Percentiles rank a stretch among this genome's conserved stretches.
Conservation (phyloP, 2,329 filamentous ascomycete species). For the Colletotrichum melonis region DNA sequence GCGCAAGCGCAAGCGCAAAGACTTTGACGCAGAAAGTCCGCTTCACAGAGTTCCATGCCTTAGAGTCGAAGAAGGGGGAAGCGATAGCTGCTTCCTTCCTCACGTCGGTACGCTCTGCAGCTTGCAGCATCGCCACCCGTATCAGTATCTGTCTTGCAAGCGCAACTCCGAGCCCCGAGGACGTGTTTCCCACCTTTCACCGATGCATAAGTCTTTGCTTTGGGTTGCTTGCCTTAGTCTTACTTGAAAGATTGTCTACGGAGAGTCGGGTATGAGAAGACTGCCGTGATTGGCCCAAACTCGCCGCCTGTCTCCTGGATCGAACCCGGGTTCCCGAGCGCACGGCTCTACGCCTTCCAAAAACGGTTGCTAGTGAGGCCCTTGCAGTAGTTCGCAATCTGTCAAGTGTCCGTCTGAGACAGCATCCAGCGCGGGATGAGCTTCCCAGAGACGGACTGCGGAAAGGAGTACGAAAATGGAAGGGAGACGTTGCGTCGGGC, state of each 20-base stretch:
- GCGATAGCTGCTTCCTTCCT: neutral
- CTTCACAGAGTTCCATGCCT: neutral
- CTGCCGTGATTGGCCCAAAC: neutral
- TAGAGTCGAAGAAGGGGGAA: neutral
- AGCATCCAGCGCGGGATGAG: neutral
- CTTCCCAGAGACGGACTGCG: neutral
- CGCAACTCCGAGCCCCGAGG: neutral
- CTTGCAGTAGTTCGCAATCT: neutral
- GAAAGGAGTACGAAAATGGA: neutral
- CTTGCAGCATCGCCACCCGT: neutral
- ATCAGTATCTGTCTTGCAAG: neutral
- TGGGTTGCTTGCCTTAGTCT: neutral
- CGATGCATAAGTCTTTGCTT: neutral
- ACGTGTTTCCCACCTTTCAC: neutral
- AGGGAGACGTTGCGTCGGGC: neutral
- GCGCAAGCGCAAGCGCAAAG: neutral
- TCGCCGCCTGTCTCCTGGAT: neutral
- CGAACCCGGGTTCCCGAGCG: slow-evolving; percentile 8
- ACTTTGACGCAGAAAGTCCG: neutral
- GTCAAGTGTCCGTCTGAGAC: neutral
- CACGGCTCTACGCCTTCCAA: slow-evolving; percentile 21
- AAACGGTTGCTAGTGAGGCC: slow-evolving; percentile 4
- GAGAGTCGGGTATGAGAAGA: neutral
- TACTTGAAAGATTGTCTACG: neutral
- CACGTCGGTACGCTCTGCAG: neutral